Evolutionary conservation across 495 filamentous ascomycete genomes (phyloP), one percentile per base, ranked within the genome.

Genomic region (Cenococcum geophilum): DNA sequence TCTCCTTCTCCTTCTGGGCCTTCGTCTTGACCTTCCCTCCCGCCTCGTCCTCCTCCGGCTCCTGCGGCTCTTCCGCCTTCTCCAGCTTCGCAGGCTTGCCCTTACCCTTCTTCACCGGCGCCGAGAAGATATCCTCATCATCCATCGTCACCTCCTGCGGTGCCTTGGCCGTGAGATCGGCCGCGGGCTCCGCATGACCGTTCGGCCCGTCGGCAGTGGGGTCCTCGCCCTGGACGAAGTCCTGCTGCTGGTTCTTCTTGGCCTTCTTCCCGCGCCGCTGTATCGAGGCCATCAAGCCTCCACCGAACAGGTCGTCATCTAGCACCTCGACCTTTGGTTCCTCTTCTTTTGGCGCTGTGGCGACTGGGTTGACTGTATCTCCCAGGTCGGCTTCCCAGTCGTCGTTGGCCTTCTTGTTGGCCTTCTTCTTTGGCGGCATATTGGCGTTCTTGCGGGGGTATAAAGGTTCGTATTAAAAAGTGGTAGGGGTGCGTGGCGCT

Each of bases 321-420:
- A 73, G 73, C 36, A 74, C 77, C 45, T 45, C 14, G 40, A 10
- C 14, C 40, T 16, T 45, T 18, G 43, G 74, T 72, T 35, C 77
- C 68, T 68, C 73, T 18, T 57, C 55, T 20, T 69, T 70, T 1
- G 71, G 63, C 8, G 66, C 75, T 4, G 77, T 75, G 35, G 77
- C 73, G 37, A 81, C 82, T 55, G 83, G 81, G 20, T 76, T 72
- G 60, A 68, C 61, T 10, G 81, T 71, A 76, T 96, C 95, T 64
- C 89, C 92, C 14, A 97, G 79, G n/a, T 96, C 93, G 40, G 88
- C 85, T 69, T 99, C 93, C 93, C 95, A 97, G 78, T 96, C 90
- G 71, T 95, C 89, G 70, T 88, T 82, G 40, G 60, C 72, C 68
- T 82, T 86, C 76, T 87, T 89, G 78, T 89, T 95, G 73, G 85